Base-by-base conservation (phyloP, 2,329 filamentous ascomycete species). In the Paradendryphiella salina region DNA sequence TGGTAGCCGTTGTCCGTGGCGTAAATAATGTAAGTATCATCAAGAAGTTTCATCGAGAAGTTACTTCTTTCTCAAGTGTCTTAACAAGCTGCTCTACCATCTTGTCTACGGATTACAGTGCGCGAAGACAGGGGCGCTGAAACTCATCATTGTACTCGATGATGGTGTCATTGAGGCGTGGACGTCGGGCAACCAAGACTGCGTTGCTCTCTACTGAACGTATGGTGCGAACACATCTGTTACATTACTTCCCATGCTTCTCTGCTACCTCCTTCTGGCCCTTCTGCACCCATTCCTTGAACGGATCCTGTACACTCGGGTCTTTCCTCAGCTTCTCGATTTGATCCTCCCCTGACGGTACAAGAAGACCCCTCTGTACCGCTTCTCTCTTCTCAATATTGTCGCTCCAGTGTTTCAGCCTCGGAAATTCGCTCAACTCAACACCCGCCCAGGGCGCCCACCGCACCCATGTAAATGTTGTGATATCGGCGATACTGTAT, bases 391-490 rank as follows among this genome's bases (percentile, higher is more conserved):
- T 33, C 37, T 61, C 60, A 55, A 66, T 59, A 46, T 33, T 50
- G 50, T 80, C 77, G 56, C 81, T 73, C 81, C 80, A 83, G 63
- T 77, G 73, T 52, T 80, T 63, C 57, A 84, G 32, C 59, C 79
- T 75, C 20, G 80, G 80, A 65, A 82, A 94, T 55, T 90, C 84
- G 0, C 83, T 75, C 40, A 92, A 80, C 34, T 89, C 82, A 32
- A 89, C 70, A 3, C 85, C 85, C 0, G 79, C 76, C 77, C 85
- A 82, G 3, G 75, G 72, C 1, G 80, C 76, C n/a, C 73, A 73
- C 3, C 83, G 76, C 6, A 92, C 81, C 89, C 89, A 94, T 14
- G 88, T 87, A 82, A 87, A 90, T 65, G 82, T 82, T 77, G 54
- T 94, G 0, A 66, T 88, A 70, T 95, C 90, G 1, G 89, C 90